These are phyloP conservation scores for Fusarium illudens DNA, from an alignment of 2,329 filamentous ascomycete species.

Conservation along the genomic window DNA sequence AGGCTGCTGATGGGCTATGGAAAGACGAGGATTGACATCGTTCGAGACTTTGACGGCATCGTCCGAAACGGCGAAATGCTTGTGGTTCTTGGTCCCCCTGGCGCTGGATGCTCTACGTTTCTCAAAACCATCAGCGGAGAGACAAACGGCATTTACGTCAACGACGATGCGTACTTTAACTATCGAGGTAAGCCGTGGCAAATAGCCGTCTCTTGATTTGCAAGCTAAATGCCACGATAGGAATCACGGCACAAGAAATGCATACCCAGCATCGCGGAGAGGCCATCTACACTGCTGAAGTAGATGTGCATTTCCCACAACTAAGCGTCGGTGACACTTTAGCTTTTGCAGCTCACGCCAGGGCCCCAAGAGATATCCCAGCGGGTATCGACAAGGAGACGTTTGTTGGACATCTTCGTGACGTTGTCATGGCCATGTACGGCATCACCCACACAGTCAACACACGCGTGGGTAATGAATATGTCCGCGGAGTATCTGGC, in stretches of 20 bases:
- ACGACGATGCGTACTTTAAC: slow-evolving; percentile 75
- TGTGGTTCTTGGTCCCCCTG: slow-evolving; percentile 74
- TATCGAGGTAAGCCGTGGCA: slow-evolving; percentile 67
- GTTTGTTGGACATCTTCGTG: slow-evolving; percentile 68
- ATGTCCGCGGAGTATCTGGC: slow-evolving; percentile 65
- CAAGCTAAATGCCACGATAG: neutral
- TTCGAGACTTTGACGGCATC: slow-evolving; percentile 70
- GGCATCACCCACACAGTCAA: slow-evolving; percentile 74
- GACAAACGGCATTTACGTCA: slow-evolving; percentile 77
- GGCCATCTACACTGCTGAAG: slow-evolving; percentile 83
- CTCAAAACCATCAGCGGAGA: slow-evolving; percentile 83
- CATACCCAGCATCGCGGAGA: slow-evolving; percentile 66
- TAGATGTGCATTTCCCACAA: slow-evolving; percentile 80
- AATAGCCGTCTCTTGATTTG: fast-evolving
- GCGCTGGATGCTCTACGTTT: slow-evolving; percentile 78
- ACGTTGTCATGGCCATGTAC: slow-evolving; percentile 76
- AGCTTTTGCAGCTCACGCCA: slow-evolving; percentile 74
- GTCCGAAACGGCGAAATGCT: slow-evolving; percentile 75
- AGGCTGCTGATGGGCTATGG: slow-evolving; percentile 62
- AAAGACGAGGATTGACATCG: slow-evolving; percentile 68
- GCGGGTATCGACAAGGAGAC: slow-evolving; percentile 59
- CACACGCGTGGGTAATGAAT: slow-evolving; percentile 75
- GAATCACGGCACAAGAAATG: slow-evolving; percentile 36
- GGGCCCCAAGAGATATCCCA: slow-evolving; percentile 67
- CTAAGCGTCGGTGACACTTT: slow-evolving; percentile 79